phyloP scores from a whole-genome alignment of 257 asterid genomes.

The Scutellaria minor region DNA sequence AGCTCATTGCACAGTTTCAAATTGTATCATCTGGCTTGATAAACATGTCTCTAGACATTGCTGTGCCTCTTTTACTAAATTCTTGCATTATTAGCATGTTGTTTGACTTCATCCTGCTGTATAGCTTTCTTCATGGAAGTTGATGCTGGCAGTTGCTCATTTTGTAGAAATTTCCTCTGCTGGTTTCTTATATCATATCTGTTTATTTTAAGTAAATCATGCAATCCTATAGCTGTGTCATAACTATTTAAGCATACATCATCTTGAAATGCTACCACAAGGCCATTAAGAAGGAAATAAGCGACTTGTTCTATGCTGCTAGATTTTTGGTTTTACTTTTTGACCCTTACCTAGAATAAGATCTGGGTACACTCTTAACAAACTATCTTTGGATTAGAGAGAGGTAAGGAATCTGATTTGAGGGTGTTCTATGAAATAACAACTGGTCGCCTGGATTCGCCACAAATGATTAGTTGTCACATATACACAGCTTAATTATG shows the following conservation, averaged over 20 bases:
- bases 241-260: neutral
- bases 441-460: neutral
- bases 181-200: neutral
- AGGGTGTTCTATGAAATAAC: neutral
- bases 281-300: neutral
- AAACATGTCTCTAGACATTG: neutral
- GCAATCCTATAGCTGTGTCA: neutral
- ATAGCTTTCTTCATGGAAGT: neutral
- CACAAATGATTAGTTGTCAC: neutral
- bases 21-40: neutral
- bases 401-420: neutral
- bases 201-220: neutral
- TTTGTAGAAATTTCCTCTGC: neutral
- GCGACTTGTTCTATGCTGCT: neutral
- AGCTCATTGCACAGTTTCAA: neutral
- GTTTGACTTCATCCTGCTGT: neutral
- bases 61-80: neutral
- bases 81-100: neutral
- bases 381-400: neutral
- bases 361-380: neutral
- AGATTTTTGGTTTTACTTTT: neutral
- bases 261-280: neutral
- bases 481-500: neutral
- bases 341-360: neutral
- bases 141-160: slow-evolving; percentile 21